Percentiles rank a stretch among this genome's conserved stretches.
Conservation (phyloP, 129 eudicot species). For the Pittosporum tobira region DNA sequence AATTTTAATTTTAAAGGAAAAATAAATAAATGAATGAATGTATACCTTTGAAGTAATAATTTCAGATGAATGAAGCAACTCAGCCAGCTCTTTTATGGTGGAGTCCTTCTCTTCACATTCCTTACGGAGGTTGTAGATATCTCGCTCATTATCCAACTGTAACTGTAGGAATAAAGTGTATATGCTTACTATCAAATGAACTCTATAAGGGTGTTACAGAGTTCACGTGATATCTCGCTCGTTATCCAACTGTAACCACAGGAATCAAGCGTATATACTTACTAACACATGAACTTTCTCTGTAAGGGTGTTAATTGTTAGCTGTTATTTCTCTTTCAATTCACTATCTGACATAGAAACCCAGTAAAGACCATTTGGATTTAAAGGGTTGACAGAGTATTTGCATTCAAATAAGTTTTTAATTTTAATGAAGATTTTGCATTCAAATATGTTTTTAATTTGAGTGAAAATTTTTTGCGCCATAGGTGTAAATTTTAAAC, state of each 20-base stretch:
- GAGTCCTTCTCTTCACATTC: conserved; percentile 79
- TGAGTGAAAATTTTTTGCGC: neutral
- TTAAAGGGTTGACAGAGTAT: neutral
- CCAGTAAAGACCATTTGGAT: neutral
- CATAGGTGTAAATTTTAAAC: neutral
- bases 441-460: neutral
- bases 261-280: neutral
- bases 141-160: conserved; percentile 65
- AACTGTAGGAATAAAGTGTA: conserved; percentile 11
- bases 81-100: conserved; percentile 55
- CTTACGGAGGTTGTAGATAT: conserved; percentile 39
- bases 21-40: neutral
- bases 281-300: neutral
- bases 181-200: neutral
- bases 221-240: conserved; percentile 69
- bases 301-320: neutral
- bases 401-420: neutral
- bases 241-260: conserved; percentile 41
- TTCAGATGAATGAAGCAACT: conserved; percentile 48
- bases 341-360: neutral
- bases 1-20: neutral
- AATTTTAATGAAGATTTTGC: neutral
- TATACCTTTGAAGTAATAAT: conserved; percentile 58
- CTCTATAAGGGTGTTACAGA: neutral
- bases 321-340: neutral